Evolutionary conservation across 352 stramenopile species (phyloP).

Genomic region (Plasmopara muralis): DNA sequence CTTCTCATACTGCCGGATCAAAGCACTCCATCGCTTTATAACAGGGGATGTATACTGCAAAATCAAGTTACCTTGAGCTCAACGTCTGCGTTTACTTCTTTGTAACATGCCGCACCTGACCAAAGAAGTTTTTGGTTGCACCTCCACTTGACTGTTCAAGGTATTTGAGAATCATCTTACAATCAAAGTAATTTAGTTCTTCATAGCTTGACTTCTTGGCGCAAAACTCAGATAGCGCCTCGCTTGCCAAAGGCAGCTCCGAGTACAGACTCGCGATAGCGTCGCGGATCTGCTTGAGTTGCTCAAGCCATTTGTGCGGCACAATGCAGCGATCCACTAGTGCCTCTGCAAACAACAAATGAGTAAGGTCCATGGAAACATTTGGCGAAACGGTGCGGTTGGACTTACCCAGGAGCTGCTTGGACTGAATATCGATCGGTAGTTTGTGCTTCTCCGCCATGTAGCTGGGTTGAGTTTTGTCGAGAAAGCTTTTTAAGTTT

Average conservation of each 20-base stretch:
- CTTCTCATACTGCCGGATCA: slow-evolving; percentile 72
- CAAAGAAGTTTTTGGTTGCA: slow-evolving; percentile 66
- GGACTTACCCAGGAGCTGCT: slow-evolving; percentile 60
- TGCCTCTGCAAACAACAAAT: slow-evolving; percentile 32
- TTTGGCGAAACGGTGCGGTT: too few relatives aligned
- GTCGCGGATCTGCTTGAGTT: slow-evolving; percentile 55
- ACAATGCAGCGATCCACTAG: slow-evolving; percentile 70
- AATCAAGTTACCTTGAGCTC: background rate
- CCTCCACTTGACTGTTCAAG: slow-evolving; percentile 60
- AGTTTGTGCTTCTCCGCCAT: slow-evolving; percentile 59
- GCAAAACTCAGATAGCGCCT: slow-evolving; percentile 41
- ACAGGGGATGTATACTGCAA: slow-evolving; percentile 65
- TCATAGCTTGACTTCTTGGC: slow-evolving; percentile 45
- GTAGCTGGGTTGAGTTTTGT: slow-evolving; percentile 6
- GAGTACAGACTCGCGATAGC: slow-evolving; percentile 44
- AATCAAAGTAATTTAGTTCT: slow-evolving; percentile 72
- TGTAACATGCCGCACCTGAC: slow-evolving; percentile 29
- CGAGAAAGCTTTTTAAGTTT: background rate
- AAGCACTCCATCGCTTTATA: slow-evolving; percentile 58
- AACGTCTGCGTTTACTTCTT: background rate
- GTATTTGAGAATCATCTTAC: slow-evolving; percentile 52
- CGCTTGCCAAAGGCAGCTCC: slow-evolving; percentile 38
- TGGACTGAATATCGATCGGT: slow-evolving; percentile 77
- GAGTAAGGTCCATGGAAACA: too few relatives aligned
- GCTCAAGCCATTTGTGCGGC: slow-evolving; percentile 61